These are phyloP conservation scores for Pyrenopolyporus hunteri DNA, from an alignment of 495 filamentous ascomycete species.

Conservation along the genomic window DNA sequence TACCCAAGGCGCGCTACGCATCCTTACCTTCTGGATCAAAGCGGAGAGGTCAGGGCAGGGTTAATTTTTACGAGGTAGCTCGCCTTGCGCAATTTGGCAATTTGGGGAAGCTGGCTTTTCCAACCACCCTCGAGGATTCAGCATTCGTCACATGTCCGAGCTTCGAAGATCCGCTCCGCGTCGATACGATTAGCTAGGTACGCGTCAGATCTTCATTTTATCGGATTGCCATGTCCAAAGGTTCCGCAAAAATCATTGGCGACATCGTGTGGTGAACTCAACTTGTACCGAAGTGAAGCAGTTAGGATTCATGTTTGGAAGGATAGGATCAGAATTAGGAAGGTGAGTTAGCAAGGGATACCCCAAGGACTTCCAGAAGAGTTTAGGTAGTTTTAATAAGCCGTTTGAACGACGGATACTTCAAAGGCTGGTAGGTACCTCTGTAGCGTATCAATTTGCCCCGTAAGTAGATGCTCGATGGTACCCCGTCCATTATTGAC, in stretches of 20 bases:
- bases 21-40: slow-evolving; percentile 27
- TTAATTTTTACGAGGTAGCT: slow-evolving; percentile 28
- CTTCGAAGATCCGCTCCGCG: slow-evolving; percentile 14
- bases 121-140: slow-evolving; percentile 13
- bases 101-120: slow-evolving; percentile 10
- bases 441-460: no score
- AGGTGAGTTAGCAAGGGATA: no score
- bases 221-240: background rate
- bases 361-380: no score
- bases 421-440: no score
- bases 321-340: no score
- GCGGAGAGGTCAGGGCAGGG: slow-evolving; percentile 26
- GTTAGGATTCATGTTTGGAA: no score
- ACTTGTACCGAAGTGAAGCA: background rate
- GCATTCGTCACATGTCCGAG: slow-evolving; percentile 28
- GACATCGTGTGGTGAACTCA: background rate
- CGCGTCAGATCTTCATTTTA: slow-evolving; percentile 10
- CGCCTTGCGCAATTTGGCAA: slow-evolving; percentile 17
- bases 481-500: no score
- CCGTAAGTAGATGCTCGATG: no score
- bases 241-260: background rate
- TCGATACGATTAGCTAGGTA: slow-evolving; percentile 10
- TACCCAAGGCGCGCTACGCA: slow-evolving; percentile 24
- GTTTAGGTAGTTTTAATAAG: no score
- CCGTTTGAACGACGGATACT: no score